Conservation (phyloP, 2,329 filamentous ascomycete genomes). For the Cladophialophora carrionii region DNA sequence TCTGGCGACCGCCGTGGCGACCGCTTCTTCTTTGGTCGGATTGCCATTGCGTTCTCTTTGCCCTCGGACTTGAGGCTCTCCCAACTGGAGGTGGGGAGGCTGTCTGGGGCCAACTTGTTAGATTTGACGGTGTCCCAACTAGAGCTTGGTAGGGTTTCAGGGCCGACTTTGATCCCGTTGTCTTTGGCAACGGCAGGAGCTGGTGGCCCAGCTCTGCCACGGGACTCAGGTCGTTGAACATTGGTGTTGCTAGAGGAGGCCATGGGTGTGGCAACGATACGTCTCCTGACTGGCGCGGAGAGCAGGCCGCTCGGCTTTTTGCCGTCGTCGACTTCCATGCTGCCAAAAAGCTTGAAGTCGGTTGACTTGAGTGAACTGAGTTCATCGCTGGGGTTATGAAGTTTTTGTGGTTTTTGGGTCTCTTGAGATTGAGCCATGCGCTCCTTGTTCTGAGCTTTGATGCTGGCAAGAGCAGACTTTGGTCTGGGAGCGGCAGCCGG, state of each 20-base stretch:
- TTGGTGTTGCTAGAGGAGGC: conserved; percentile 3
- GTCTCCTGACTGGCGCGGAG: conserved; percentile 38
- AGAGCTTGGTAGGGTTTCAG: not conserved
- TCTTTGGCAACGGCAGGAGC: conserved; percentile 23
- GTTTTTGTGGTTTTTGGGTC: not conserved
- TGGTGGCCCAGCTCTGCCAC: conserved; percentile 17
- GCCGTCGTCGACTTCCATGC: conserved; percentile 23
- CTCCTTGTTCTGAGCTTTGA: conserved; percentile 36
- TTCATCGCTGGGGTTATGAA: conserved; percentile 21
- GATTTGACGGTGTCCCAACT: conserved; percentile 9
- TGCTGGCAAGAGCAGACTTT: conserved; percentile 35
- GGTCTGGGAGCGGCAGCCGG: conserved; percentile 25
- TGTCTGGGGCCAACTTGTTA: not conserved
- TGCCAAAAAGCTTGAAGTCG: conserved; percentile 29
- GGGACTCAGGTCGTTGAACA: conserved; percentile 28
- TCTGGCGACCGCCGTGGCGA: conserved; percentile 26
- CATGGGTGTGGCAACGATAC: conserved; percentile 38
- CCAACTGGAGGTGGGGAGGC: conserved; percentile 7
- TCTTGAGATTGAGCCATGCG: conserved; percentile 16
- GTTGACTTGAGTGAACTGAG: conserved; percentile 24
- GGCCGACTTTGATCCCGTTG: conserved; percentile 8
- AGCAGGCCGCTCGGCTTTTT: conserved; percentile 30
- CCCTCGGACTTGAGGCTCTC: conserved; percentile 28
- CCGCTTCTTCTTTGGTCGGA: conserved; percentile 22
- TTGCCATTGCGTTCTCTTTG: conserved; percentile 35